Evolutionary conservation across 2,329 filamentous ascomycete species (phyloP), one percentile per base, ranked within the genome.

Genomic region (Penicillium sp.): DNA sequence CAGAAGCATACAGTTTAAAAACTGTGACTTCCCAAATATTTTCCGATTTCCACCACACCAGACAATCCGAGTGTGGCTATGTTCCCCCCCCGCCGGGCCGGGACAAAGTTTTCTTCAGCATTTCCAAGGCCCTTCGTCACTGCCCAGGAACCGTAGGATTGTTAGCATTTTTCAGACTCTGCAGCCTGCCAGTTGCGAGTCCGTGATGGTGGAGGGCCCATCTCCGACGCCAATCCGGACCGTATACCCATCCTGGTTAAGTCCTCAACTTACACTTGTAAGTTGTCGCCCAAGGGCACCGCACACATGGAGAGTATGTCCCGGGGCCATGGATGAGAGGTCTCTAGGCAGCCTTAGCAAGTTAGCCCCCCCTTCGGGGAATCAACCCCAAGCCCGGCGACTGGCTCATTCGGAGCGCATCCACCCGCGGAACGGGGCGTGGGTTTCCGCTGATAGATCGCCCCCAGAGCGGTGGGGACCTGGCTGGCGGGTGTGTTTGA

Each of bases 381-480:
- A 42, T 20, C 20, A 22, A 42, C 3, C 8, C 17, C 39, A 20
- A 42, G 39, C 39, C 8, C 17, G 25, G 25, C 43, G 14, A 47
- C 43, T 47, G 43, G 43, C 43, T 25, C 43, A 15, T 17, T 15
- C 25, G 17, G 17, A 14, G 55, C 17, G 54, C 57, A 63, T 55
- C 63, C 59, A 65, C 62, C 62, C 55, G 52, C 57, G 60, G 63
- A 63, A 57, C 62, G 60, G 60, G 57, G 51, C 62, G 65, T 59
- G 47, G 31, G 45, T 50, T 57, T 53, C 62, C 59, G 55, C 50
- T 38, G 55, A 67, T 60, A 59, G 65, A 67, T 67, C 65, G 57
- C 65, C 58, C 58, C 48, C 43, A 51, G 37, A 6, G 17, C 14
- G 45, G 45, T 48, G 45, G 45, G 28, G 45, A 48, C n/a, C n/a